Evolutionary conservation across 768 basidiomycete genomes (phyloP), one percentile per base, ranked within the genome.

Genomic region (Coprinopsis marcescibilis): DNA sequence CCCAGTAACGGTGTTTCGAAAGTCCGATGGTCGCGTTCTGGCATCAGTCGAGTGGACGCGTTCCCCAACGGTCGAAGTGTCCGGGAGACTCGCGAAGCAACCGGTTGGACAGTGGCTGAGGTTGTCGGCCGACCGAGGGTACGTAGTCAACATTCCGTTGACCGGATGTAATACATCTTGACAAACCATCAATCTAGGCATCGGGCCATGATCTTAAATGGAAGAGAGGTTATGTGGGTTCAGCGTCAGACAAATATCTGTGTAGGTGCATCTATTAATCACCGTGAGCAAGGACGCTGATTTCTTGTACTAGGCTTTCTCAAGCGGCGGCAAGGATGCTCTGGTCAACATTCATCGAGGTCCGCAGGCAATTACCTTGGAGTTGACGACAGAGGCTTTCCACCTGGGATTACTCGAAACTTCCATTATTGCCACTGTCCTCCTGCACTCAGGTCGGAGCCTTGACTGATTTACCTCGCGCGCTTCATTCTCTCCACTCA

Each of bases 321-420:
- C 25, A 5, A 25, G 29, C 30, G 47, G 40, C 13, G 30, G 42
- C 3, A 25, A 7, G 7, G 42, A 42, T 15, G 47, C 47, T 8
- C 42, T 49, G 15, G 72, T 68, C 3, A 65, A 70, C 21, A 57
- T 78, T 15, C 68, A 65, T 0, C 49, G 53, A 26, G 52, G 50
- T 1, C 34, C 41, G 10, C 61, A 67, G 40, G 58, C 61, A 1
- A 60, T 74, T 44, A 60, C 62, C 2, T 63, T 78, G 4, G 75
- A 78, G 43, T 48, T 79, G 42, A 73, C 72, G 0, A 63, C 69
- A 1, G 65, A 71, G 24, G 74, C 75, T 4, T 57, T 79, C 25
- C 65, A 71, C 43, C 59, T 63, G 3, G 69, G 71, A n/a, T 62
- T 79, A 15, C 58, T 77, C 1, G 69, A 78, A 24, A 56, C 64